Percentiles rank a stretch among this genome's conserved stretches.
These are phyloP conservation scores for Auricularia cornea DNA, from an alignment of 768 basidiomycete genomes.

Conservation along the genomic window DNA sequence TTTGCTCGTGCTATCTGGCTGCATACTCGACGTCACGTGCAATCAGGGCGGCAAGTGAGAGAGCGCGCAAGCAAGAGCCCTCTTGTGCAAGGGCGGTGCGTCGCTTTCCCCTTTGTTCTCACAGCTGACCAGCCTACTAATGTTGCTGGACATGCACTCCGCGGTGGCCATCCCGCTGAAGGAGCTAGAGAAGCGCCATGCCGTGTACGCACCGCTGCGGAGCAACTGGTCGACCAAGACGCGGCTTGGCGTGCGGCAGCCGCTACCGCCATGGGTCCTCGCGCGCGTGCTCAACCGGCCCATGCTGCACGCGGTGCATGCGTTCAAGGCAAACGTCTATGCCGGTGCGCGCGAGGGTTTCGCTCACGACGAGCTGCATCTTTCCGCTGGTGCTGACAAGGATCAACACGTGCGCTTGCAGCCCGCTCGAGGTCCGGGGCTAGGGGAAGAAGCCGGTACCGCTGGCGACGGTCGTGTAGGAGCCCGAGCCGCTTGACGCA, in stretches of 20 bases:
- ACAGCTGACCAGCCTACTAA: conserved; percentile 43
- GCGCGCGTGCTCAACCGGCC: conserved; percentile 87
- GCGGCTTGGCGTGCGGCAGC: conserved; percentile 86
- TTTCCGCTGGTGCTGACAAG: conserved; percentile 16
- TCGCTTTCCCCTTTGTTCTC: conserved; percentile 8
- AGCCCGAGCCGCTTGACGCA: conserved; percentile 80
- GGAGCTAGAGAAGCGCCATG: conserved; percentile 80
- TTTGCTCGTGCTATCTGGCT: conserved; percentile 80
- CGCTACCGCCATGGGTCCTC: conserved; percentile 83
- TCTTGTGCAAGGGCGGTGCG: conserved; percentile 91
- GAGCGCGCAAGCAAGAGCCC: conserved; percentile 74
- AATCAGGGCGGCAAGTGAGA: conserved; percentile 83
- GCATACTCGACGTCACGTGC: conserved; percentile 87
- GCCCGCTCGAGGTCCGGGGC: conserved; percentile 26
- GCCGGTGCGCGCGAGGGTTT: conserved; percentile 50
- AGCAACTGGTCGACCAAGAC: conserved; percentile 92
- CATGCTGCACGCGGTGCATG: conserved; percentile 67
- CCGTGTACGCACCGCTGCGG: conserved; percentile 75
- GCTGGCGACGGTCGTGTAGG: conserved; percentile 88
- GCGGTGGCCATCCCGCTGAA: conserved; percentile 58
- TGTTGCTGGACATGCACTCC: conserved; percentile 79
- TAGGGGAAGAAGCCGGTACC: conserved; percentile 43
- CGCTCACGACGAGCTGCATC: conserved; percentile 57
- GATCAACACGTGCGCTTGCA: conserved; percentile 17
- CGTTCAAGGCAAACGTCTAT: conserved; percentile 74